A percentile compares a stretch with the other conserved stretches of the same genome.
These are phyloP conservation scores for Myriosclerotinia scirpicola DNA, from an alignment of 2,329 filamentous ascomycete species.

Conservation along the genomic window DNA sequence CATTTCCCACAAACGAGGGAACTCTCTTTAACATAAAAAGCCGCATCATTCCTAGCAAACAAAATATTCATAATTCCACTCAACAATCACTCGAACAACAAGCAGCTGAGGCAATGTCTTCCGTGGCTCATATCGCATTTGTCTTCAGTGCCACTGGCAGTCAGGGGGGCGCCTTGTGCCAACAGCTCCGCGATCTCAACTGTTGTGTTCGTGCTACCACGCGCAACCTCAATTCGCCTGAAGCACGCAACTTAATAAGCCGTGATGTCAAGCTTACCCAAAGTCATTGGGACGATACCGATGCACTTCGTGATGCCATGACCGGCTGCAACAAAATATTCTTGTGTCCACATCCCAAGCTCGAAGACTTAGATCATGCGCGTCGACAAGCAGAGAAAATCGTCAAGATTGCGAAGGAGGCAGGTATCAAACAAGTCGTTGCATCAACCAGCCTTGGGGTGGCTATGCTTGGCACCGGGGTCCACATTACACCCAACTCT, in stretches of 20 bases:
- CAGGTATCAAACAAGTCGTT: conserved; percentile 1
- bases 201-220: neutral
- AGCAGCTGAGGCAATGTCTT: neutral
- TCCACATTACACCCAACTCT: neutral
- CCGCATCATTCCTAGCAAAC: neutral
- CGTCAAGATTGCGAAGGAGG: neutral
- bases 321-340: neutral
- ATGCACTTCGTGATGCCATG: neutral
- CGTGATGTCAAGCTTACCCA: neutral
- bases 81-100: neutral
- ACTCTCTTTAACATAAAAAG: neutral
- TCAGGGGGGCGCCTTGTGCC: neutral
- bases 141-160: conserved; percentile 3
- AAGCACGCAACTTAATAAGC: neutral
- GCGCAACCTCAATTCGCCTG: conserved; percentile 2
- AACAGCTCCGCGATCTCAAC: conserved; percentile 4
- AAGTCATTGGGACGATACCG: neutral
- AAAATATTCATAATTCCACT: neutral
- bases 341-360: neutral
- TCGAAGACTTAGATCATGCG: neutral
- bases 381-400: conserved; percentile 7
- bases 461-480: neutral
- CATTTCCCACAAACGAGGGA: neutral
- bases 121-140: neutral
- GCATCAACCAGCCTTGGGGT: neutral